Percentiles rank a stretch among this genome's conserved stretches.
These are phyloP conservation scores for Xylaria polymorpha DNA, from an alignment of 2,329 filamentous ascomycete species.

Conservation along the genomic window DNA sequence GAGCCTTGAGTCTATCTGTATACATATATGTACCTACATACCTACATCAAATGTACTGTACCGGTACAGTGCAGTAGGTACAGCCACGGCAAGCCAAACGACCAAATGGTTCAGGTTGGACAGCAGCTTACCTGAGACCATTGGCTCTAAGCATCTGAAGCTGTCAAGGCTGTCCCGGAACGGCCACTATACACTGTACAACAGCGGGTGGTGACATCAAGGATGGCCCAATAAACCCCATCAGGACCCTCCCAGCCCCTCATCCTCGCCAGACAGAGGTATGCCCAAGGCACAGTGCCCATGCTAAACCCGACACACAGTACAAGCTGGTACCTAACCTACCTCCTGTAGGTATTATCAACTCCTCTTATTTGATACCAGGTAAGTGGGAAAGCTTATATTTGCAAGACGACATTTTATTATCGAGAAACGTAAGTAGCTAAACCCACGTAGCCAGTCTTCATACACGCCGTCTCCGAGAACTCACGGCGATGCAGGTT, in stretches of 20 bases:
- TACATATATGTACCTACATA: too few relatives aligned
- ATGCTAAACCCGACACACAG: neutral
- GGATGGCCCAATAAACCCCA: slow-evolving; percentile 7
- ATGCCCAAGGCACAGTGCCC: neutral
- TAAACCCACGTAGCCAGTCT: neutral
- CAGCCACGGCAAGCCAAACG: neutral
- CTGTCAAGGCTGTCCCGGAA: slow-evolving; percentile 12
- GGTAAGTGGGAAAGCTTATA: neutral
- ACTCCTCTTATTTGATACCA: neutral
- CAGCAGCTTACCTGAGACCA: slow-evolving; percentile 17
- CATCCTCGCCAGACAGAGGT: neutral
- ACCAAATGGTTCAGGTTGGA: slow-evolving; percentile 1
- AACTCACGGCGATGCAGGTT: neutral
- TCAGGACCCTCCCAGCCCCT: slow-evolving; percentile 6
- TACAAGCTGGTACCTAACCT: neutral
- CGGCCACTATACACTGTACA: slow-evolving; percentile 26
- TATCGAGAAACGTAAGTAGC: neutral
- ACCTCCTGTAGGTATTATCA: neutral
- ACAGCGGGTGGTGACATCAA: slow-evolving; percentile 36
- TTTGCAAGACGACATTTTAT: neutral
- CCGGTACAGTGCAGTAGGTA: slow-evolving; percentile 14
- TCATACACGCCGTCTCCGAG: neutral
- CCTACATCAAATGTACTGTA: too few relatives aligned
- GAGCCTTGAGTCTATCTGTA: slow-evolving; percentile 17
- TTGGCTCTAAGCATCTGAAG: slow-evolving; percentile 20